Percentiles rank a stretch among this genome's conserved stretches.
Conservation (phyloP, 768 basidiomycete species). For the Boletus rubroflammeus region DNA sequence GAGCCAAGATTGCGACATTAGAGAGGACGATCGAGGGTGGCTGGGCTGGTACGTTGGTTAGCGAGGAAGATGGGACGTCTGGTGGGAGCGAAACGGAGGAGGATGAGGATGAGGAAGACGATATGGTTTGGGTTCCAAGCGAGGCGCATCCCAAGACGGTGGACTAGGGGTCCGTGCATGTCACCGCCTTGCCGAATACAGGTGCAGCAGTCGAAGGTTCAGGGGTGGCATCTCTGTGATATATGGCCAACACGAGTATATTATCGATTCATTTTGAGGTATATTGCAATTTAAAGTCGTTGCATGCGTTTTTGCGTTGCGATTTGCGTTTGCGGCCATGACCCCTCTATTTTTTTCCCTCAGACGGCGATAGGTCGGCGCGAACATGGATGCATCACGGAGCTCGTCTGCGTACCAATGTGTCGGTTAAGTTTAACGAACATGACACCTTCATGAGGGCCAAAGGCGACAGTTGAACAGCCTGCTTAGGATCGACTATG, state of each 20-base stretch:
- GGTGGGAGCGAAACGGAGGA: slow-evolving; percentile 21
- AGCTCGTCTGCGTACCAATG: slow-evolving; percentile 7
- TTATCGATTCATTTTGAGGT: slow-evolving; percentile 11
- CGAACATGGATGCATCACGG: slow-evolving; percentile 11
- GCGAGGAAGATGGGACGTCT: slow-evolving; percentile 42
- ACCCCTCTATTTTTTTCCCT: not conserved
- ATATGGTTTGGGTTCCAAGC: slow-evolving; percentile 32
- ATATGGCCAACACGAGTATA: slow-evolving; percentile 3
- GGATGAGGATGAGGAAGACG: slow-evolving; percentile 28
- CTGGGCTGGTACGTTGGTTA: slow-evolving; percentile 64
- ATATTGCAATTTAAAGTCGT: slow-evolving; percentile 12
- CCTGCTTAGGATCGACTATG: slow-evolving; percentile 2
- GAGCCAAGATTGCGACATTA: slow-evolving; percentile 64
- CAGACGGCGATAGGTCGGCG: slow-evolving; percentile 3
- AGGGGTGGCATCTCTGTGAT: slow-evolving; percentile 18
- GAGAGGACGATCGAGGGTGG: slow-evolving; percentile 49
- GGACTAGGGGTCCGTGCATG: slow-evolving; percentile 13
- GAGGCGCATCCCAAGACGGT: slow-evolving; percentile 9
- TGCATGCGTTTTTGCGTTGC: slow-evolving; percentile 1
- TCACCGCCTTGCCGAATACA: slow-evolving; percentile 2
- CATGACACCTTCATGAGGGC: slow-evolving; percentile 7
- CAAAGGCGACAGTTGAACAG: slow-evolving; percentile 1
- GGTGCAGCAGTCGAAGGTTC: slow-evolving; percentile 8
- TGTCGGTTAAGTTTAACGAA: slow-evolving; percentile 12
- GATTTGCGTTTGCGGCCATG: slow-evolving; percentile 11